These are phyloP conservation scores for Earliella scabrosa DNA, from an alignment of 1,284 basidiomycete genomes.

Conservation along the genomic window DNA sequence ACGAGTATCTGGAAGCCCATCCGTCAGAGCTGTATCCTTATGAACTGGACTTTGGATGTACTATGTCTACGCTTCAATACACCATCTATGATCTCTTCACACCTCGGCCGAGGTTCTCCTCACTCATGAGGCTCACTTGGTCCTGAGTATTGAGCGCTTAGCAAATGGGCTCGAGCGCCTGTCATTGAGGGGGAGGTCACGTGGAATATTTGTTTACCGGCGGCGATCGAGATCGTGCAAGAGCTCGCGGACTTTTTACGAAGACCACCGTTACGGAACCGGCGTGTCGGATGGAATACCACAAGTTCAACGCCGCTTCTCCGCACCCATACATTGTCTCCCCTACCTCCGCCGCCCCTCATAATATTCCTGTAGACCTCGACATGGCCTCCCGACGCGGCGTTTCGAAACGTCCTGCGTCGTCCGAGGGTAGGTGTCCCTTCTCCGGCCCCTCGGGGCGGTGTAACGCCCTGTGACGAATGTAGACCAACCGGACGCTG, in stretches of 20 bases:
- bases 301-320: constrained; percentile 20
- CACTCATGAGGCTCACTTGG: no score
- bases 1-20: no score
- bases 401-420: constrained; percentile 54
- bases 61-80: no score
- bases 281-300: constrained; percentile 27
- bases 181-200: constrained; percentile 17
- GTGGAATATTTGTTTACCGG: constrained; percentile 11
- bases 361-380: constrained; percentile 6
- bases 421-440: constrained; percentile 54
- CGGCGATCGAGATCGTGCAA: constrained; percentile 23
- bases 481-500: not conserved
- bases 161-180: no score
- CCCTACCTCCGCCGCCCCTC: constrained; percentile 10
- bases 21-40: no score
- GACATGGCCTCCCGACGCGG: constrained; percentile 61
- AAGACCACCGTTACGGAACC: constrained; percentile 23
- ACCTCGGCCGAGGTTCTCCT: no score
- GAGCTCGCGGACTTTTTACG: constrained; percentile 24
- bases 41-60: no score
- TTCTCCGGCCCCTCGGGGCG: not conserved
- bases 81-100: no score
- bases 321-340: constrained; percentile 20
- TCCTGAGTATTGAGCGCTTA: no score
- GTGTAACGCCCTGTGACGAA: not conserved